Percentiles rank a stretch among this genome's conserved stretches.
Evolutionary conservation across 768 basidiomycete genomes (phyloP).

Genomic region (Sporobolomyces pararoseus): DNA sequence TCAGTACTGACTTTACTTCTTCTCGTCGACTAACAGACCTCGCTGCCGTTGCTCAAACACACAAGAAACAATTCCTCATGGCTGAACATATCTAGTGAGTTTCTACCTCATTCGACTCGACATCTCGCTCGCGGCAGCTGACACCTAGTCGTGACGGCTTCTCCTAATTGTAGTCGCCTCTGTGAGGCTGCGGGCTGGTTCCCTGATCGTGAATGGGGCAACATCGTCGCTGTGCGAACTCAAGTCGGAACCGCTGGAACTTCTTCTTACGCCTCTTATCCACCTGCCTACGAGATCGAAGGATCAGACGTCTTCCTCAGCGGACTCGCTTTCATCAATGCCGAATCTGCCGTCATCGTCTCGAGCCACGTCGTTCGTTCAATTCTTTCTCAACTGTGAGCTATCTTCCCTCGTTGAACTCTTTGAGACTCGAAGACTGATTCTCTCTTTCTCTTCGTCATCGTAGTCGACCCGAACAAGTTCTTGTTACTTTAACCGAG

Average conservation of each 20-base stretch:
- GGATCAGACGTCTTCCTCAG: conserved; percentile 19
- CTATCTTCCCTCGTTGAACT: too few species aligned
- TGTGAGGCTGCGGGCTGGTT: conserved; percentile 34
- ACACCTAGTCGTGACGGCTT: neutral
- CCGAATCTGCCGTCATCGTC: conserved; percentile 29
- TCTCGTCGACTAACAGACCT: neutral
- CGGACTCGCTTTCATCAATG: conserved; percentile 29
- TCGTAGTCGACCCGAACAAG: neutral
- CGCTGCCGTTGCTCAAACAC: neutral
- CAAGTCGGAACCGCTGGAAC: conserved; percentile 20
- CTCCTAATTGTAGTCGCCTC: conserved; percentile 8
- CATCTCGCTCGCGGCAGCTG: neutral
- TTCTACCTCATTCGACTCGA: neutral
- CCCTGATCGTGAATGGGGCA: conserved; percentile 29
- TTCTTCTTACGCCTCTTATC: conserved; percentile 27
- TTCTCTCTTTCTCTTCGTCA: neutral
- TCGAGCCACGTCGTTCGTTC: conserved; percentile 29
- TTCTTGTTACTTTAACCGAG: conserved; percentile 16
- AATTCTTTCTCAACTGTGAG: conserved; percentile 17
- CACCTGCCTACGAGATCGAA: conserved; percentile 25
- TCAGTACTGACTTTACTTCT: too few species aligned
- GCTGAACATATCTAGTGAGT: conserved; percentile 25
- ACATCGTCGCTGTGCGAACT: conserved; percentile 35
- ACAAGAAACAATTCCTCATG: conserved; percentile 25
- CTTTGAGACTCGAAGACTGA: neutral